Evolutionary conservation across 2,329 filamentous ascomycete genomes (phyloP).

Genomic region (Microcyclospora pomicola): DNA sequence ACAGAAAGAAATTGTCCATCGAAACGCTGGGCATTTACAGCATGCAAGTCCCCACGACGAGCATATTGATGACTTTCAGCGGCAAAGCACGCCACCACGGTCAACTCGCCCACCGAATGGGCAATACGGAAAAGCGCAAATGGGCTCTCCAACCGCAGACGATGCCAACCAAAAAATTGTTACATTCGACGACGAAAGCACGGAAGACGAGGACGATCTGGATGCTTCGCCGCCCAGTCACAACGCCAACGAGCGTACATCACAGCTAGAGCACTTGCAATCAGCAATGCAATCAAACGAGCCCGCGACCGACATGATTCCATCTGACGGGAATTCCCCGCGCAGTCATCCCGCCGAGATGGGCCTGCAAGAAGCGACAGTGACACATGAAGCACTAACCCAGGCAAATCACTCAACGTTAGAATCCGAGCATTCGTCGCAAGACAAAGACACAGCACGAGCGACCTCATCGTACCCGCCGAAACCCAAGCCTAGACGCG

Average conservation of each 20-base stretch:
- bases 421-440: not conserved
- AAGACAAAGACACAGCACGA: not conserved
- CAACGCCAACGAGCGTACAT: not conserved
- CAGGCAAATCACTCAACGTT: too few species aligned
- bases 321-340: not conserved
- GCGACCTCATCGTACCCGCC: not conserved
- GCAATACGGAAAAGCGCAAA: slow-evolving; percentile 1
- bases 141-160: slow-evolving; percentile 1
- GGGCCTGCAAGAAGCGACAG: not conserved
- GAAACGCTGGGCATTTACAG: not conserved
- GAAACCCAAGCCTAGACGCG: slow-evolving; percentile 2
- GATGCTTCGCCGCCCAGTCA: slow-evolving; percentile 17
- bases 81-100: slow-evolving; percentile 14
- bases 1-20: not conserved
- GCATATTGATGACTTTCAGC: slow-evolving; percentile 10
- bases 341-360: not conserved
- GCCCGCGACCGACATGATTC: not conserved
- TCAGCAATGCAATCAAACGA: too few species aligned
- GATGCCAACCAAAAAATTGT: not conserved
- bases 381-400: not conserved
- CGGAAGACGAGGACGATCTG: slow-evolving; percentile 28
- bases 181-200: slow-evolving; percentile 19
- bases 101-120: too few species aligned
- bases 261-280: too few species aligned
- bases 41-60: not conserved